phyloP scores from a whole-genome alignment of 2,329 filamentous ascomycete species.

The Lasiodiplodia gonubiensis region DNA sequence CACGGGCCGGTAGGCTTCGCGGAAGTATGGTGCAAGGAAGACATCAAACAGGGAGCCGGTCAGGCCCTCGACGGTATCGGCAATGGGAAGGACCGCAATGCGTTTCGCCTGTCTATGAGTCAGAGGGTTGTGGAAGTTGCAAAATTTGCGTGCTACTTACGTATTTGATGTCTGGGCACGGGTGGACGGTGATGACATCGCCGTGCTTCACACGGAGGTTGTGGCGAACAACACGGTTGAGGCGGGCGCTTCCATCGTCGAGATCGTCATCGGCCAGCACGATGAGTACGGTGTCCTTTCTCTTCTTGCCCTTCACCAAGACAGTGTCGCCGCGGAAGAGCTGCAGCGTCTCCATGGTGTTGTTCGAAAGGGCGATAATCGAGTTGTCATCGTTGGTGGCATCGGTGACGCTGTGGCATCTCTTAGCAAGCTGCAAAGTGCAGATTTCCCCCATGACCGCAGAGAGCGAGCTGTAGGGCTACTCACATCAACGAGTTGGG shows the following conservation, averaged over 20 bases:
- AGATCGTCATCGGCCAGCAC: constrained; percentile 97
- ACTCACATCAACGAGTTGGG: constrained; percentile 95
- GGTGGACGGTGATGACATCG: constrained; percentile 95
- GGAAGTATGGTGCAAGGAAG: constrained; percentile 99
- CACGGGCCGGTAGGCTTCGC: constrained; percentile 96
- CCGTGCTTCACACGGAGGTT: constrained; percentile 98
- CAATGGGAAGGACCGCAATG: constrained; percentile 96
- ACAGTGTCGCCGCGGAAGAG: constrained; percentile 99
- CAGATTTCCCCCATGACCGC: neutral
- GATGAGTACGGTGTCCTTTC: constrained; percentile 98
- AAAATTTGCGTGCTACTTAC: constrained; percentile 61
- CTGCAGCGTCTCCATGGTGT: constrained; percentile 97
- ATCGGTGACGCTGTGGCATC: constrained; percentile 82
- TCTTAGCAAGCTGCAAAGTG: constrained; percentile 37
- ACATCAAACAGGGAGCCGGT: constrained; percentile 98
- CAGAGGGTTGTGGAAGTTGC: neutral
- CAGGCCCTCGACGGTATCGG: constrained; percentile 96
- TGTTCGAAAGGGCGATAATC: constrained; percentile 96
- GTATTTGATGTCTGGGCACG: constrained; percentile 99
- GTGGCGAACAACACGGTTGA: constrained; percentile 98
- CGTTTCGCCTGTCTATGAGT: constrained; percentile 78
- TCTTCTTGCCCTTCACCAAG: constrained; percentile 98
- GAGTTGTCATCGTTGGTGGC: constrained; percentile 99
- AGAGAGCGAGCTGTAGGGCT: constrained; percentile 24
- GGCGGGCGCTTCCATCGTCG: constrained; percentile 93